Evolutionary conservation across 768 basidiomycete species (phyloP).

Genomic region (Phylloporus arenicola): DNA sequence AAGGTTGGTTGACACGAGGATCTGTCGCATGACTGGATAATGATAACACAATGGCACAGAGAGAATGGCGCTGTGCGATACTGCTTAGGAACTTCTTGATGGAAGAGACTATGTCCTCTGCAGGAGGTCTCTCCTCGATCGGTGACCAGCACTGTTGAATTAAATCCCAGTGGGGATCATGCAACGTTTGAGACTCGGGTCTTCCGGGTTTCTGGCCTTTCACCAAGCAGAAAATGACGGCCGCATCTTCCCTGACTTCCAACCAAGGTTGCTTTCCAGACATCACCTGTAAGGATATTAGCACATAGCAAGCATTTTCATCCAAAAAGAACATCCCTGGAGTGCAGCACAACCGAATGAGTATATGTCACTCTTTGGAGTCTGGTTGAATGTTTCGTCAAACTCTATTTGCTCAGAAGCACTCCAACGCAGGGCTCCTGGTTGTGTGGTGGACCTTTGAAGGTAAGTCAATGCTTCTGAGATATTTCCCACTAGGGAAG

Average conservation of each 20-base stretch:
- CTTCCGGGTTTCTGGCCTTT: constrained; percentile 1
- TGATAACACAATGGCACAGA: not conserved
- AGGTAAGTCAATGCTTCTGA: constrained; percentile 4
- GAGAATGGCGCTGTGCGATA: not conserved
- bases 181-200: not conserved
- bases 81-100: not conserved
- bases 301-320: accelerated
- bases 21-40: not conserved
- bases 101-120: not conserved
- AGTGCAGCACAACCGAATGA: constrained; percentile 29
- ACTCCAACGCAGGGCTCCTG: constrained; percentile 38
- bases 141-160: constrained; percentile 10
- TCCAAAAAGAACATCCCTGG: constrained; percentile 12
- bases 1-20: not conserved
- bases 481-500: constrained; percentile 21
- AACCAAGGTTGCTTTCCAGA: constrained; percentile 14
- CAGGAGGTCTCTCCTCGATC: not conserved
- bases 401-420: constrained; percentile 32
- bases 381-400: not conserved
- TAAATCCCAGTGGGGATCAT: constrained; percentile 7
- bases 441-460: constrained; percentile 23
- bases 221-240: constrained; percentile 4
- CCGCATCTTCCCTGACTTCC: not conserved
- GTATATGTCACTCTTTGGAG: constrained; percentile 14
- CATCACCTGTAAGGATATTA: constrained; percentile 16